Evolutionary conservation across 129 eudicot species (phyloP), one percentile per base, ranked within the genome.

Genomic region (Centrapalus pauciflorus): DNA sequence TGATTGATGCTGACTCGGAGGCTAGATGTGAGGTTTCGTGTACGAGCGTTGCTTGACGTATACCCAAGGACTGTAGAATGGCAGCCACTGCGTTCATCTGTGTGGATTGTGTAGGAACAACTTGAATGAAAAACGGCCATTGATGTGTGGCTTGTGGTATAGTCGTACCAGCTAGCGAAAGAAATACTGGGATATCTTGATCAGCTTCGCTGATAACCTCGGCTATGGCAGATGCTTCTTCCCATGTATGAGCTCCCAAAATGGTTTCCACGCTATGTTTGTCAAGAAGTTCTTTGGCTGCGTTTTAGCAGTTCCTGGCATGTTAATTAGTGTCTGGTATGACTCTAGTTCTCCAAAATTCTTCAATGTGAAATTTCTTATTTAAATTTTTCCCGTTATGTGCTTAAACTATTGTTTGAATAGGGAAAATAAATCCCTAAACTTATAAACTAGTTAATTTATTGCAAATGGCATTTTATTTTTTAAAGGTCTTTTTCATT

Each of bases 81-180:
- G 70, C 73, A 63, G 82, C 82, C 26, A 83, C 72, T n/a, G 82
- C 77, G 13, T 79, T 83, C 85, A 79, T 79, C 41, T 79, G 82
- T 29, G 58, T 10, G 21, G 67, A 20, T 26, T 74, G 78, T 59
- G 37, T 61, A 1, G 71, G 61, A 21, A 79, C 60, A 2, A 77
- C 70, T 64, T 81, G 81, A 23, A 79, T 13, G 11, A 79, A 73
- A 61, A 72, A 79, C 1, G 87, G 73, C 77, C 76, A 76, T 14
- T 17, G 81, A 41, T 21, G 12, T 6, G 55, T 27, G 21, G 77
- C 78, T 49, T 67, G 73, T 21, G 52, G 20, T 0, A 85, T 82
- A 64, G 64, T 41, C 3, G 79, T 52, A 37, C 55, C 66, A 8
- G 83, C 66, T 23, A 83, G 34, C 0, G 85, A 82, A 20, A 82